These are phyloP conservation scores for Lactarius psammicola DNA, from an alignment of 768 basidiomycete genomes.

Conservation along the genomic window DNA sequence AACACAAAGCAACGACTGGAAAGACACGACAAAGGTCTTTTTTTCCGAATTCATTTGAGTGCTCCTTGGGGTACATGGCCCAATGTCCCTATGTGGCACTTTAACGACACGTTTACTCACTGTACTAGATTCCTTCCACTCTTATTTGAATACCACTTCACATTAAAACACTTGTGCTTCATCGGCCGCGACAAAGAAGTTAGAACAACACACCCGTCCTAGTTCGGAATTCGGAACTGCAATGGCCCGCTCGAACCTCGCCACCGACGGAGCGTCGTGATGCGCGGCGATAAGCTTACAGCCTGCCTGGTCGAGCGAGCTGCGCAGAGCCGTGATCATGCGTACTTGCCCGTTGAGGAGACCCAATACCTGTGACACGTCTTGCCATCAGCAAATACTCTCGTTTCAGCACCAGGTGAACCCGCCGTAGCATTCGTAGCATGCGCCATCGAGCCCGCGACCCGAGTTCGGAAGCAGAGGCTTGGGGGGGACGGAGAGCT, in stretches of 20 bases:
- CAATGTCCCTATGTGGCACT: no score
- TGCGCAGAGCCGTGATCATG: background rate
- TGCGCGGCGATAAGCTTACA: background rate
- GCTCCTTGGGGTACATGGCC: no score
- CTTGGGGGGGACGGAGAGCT: background rate
- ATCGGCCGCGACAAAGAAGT: no score
- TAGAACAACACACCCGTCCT: background rate
- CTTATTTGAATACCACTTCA: no score
- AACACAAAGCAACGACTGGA: background rate
- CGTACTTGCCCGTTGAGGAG: background rate
- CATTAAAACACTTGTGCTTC: no score
- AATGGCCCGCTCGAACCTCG: background rate
- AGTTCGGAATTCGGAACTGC: slow-evolving; percentile 1
- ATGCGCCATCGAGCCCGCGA: background rate
- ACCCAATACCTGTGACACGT: background rate
- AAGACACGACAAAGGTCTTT: no score
- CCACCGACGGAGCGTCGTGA: background rate
- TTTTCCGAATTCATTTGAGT: no score
- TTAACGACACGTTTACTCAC: no score
- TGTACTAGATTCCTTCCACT: no score
- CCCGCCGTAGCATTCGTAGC: background rate
- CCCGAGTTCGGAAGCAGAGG: background rate
- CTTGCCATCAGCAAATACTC: background rate
- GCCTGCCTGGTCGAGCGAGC: background rate
- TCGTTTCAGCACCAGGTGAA: background rate